Base-by-base conservation (phyloP, 2,329 filamentous ascomycete genomes). In the Ophiostoma tasmaniense region DNA sequence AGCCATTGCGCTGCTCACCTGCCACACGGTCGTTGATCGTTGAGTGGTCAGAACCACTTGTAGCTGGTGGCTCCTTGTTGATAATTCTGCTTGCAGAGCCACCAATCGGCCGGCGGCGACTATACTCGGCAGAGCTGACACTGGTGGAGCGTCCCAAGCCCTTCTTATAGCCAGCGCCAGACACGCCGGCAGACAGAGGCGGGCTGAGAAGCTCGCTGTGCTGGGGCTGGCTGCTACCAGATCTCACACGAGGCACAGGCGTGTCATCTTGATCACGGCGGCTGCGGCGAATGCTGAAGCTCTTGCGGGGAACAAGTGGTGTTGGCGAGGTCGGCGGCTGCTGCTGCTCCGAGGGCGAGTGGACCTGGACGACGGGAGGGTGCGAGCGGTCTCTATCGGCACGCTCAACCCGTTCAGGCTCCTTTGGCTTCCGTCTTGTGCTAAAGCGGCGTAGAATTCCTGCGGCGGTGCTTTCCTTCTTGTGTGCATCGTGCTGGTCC, bases 381-480 rank as follows among this genome's bases (percentile, higher is more conserved):
- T 90, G 88, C 50, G 90, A 89, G 14, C 88, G 85, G 72, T 87
- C 87, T 74, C 81, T 86, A 69, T 88, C 83, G 70, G 85, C 82
- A 70, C 84, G 85, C 69, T 88, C 83, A 70, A 85, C 81, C 70
- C 84, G 85, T 79, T 86, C 86, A 73, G 83, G 85, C 73, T 90
- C 91, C 77, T 85, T 87, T 69, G 75, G 74, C 35, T 89, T 86
- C 74, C 90, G 88, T 72, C 94, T 87, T 8, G 95, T 98, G 80
- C 94, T 98, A 77, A 99, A 93, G 50, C 95, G 87, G 73, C 95
- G 87, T 66, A 99, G 81, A 66, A 99, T 82, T 35, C 93, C 92
- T 33, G 88, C 90, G 45, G 93, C 92, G 4, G 91, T 87, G 75
- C 92, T 95, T 77, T 97, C 94, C 78, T 95, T 96, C 80, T 91